These are phyloP conservation scores for Balakata baccata DNA, from an alignment of 345 rosid species.

Conservation along the genomic window DNA sequence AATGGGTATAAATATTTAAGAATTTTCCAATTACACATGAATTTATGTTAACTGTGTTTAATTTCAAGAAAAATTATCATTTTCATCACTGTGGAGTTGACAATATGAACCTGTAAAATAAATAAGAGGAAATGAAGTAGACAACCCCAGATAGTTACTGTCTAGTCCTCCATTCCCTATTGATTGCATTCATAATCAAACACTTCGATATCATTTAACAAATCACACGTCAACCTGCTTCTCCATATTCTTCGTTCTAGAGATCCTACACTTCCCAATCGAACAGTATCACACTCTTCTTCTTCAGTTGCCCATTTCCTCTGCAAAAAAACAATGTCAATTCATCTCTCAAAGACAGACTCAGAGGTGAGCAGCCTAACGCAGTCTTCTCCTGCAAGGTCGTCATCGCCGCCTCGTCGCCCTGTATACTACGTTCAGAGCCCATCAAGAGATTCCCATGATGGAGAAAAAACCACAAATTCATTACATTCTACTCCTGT, in stretches of 20 bases:
- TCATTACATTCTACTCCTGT: conserved; percentile 65
- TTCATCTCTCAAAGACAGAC: conserved; percentile 53
- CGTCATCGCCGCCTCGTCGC: conserved; percentile 41
- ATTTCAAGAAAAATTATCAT: too few relatives aligned
- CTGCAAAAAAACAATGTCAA: background rate
- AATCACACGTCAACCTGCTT: conserved; percentile 31
- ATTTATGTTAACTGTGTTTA: too few relatives aligned
- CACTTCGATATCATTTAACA: conserved; percentile 34
- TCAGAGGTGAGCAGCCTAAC: conserved; percentile 62
- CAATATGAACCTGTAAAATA: background rate
- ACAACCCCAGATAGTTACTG: conserved; percentile 21
- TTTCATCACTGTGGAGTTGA: too few relatives aligned
- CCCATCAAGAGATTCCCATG: conserved; percentile 70
- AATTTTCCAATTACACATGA: too few relatives aligned
- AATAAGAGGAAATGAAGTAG: conserved; percentile 3
- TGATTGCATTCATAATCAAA: conserved; percentile 28
- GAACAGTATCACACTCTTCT: background rate
- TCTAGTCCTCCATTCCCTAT: conserved; percentile 34
- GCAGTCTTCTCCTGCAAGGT: conserved; percentile 49
- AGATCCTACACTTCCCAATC: conserved; percentile 9
- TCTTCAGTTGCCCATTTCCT: conserved; percentile 2
- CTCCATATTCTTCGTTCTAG: conserved; percentile 23
- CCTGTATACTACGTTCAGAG: conserved; percentile 72
- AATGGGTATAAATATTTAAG: too few relatives aligned
- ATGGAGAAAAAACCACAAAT: conserved; percentile 63